Evolutionary conservation across 768 basidiomycete genomes (phyloP), one percentile per base, ranked within the genome.

Genomic region (Phaffia tasmanica): DNA sequence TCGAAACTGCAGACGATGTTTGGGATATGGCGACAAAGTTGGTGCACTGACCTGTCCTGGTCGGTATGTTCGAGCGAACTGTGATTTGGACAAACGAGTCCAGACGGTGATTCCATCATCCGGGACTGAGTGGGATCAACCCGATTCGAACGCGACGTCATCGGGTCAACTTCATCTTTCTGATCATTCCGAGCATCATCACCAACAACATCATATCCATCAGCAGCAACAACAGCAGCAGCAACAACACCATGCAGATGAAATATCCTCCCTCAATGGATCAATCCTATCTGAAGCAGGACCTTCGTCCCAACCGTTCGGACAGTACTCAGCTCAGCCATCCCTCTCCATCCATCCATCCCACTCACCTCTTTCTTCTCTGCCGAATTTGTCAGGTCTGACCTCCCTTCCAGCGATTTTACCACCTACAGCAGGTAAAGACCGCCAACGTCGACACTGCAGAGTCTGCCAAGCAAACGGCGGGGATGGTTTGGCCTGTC

Each of bases 1-100:
- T 15, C 32, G 59, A n/a, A 61, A 61, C 46, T 61, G 59, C 23
- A n/a, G 25, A 49, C 59, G 59, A 29, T 61, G 59, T 25, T 8
- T 32, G 1, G 9, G 6, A 19, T 27, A 48, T 23, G 35, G 35
- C 35, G 59, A 61, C 18, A 18, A 23, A 8, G 59, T 48, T 2
- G 59, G 59, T 27, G 59, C 59, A 27, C 23, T 29, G 1, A 16
- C 21, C 2, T 61, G 59, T 25, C 59, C 59, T 9, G 59, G 59
- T 29, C 18, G 59, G 42, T 49, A 23, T 29, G 30, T 61, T 27
- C 32, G 59, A 16, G 59, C 59, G 3, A 61, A 61, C 47, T 61
- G 59, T 29, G 30, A 61, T 29, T 42, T 61, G 23, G 50, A 61
- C 23, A 9, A 48, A 29, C 46, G 59, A 23, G 25, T 49, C 2